Percentiles rank a stretch among this genome's conserved stretches.
Evolutionary conservation across 1,139 yeast species (phyloP).

Genomic region (Suhomyces panamericanus): DNA sequence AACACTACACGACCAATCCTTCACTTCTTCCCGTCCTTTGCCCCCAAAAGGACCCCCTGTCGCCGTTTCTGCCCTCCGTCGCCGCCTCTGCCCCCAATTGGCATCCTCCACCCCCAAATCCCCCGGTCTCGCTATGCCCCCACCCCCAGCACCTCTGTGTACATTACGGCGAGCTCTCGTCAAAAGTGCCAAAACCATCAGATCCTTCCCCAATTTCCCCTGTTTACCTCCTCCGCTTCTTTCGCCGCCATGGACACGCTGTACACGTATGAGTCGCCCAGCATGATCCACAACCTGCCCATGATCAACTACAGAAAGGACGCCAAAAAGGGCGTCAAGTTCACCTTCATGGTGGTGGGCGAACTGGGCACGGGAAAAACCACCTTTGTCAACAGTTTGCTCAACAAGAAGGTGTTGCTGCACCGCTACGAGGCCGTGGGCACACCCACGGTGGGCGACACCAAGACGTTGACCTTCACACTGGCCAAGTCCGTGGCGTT

Average conservation of each 20-base stretch:
- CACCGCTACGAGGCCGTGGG: constrained; percentile 50
- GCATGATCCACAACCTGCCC: constrained; percentile 40
- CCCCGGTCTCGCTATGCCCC: background rate
- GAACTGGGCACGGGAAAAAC: constrained; percentile 33
- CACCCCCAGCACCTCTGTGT: background rate
- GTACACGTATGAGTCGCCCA: constrained; percentile 37
- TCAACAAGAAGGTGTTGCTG: constrained; percentile 59
- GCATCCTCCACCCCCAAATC: background rate
- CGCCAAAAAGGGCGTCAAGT: constrained; percentile 80
- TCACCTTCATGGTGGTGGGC: constrained; percentile 39
- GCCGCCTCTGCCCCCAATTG: background rate
- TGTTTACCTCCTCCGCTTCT: background rate
- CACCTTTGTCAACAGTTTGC: constrained; percentile 47
- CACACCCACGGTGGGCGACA: constrained; percentile 29
- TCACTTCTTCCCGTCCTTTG: background rate
- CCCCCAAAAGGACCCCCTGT: background rate
- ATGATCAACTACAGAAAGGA: constrained; percentile 63
- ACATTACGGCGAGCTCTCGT: constrained; percentile 7
- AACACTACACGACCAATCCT: constrained; percentile 1
- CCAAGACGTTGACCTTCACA: constrained; percentile 53
- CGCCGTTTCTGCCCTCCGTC: background rate
- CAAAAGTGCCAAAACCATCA: background rate
- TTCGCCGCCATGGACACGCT: constrained; percentile 25
- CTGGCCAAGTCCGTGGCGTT: constrained; percentile 49
- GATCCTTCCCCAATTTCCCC: background rate